phyloP scores from a whole-genome alignment of 2,329 filamentous ascomycete genomes.

The Fusarium setosum region DNA sequence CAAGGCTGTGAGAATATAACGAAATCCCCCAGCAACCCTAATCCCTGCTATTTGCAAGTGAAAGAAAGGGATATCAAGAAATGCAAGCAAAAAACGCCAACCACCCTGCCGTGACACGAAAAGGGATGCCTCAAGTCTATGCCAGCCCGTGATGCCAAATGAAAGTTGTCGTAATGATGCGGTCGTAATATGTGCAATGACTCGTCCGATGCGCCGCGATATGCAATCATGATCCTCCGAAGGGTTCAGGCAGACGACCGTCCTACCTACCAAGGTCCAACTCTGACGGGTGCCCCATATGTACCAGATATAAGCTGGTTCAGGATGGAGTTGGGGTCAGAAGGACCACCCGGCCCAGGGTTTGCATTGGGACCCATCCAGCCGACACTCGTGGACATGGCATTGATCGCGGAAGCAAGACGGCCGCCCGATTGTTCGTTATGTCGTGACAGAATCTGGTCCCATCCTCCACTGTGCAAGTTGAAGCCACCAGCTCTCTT shows the following conservation, averaged over 20 bases:
- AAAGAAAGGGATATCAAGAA: slow-evolving; percentile 47
- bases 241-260: background rate
- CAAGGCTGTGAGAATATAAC: slow-evolving; percentile 12
- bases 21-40: slow-evolving; percentile 24
- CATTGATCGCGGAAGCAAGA: slow-evolving; percentile 81
- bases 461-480: slow-evolving; percentile 91
- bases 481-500: slow-evolving; percentile 93
- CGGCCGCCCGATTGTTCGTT: slow-evolving; percentile 88
- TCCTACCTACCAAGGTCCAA: slow-evolving; percentile 67
- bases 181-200: slow-evolving; percentile 48
- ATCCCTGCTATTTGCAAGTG: slow-evolving; percentile 36
- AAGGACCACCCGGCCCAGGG: slow-evolving; percentile 31
- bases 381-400: slow-evolving; percentile 78
- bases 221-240: slow-evolving; percentile 38
- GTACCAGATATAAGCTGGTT: slow-evolving; percentile 71
- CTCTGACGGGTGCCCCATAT: slow-evolving; percentile 69
- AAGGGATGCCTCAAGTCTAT: slow-evolving; percentile 50
- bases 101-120: slow-evolving; percentile 44
- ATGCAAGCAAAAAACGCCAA: slow-evolving; percentile 47
- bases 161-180: slow-evolving; percentile 47
- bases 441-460: slow-evolving; percentile 86
- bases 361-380: slow-evolving; percentile 73
- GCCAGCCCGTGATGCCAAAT: slow-evolving; percentile 48
- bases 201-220: slow-evolving; percentile 38
- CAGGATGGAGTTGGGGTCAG: slow-evolving; percentile 67